Base-by-base conservation (phyloP, 1,284 basidiomycete genomes). In the Ganoderma leucocontextum region DNA sequence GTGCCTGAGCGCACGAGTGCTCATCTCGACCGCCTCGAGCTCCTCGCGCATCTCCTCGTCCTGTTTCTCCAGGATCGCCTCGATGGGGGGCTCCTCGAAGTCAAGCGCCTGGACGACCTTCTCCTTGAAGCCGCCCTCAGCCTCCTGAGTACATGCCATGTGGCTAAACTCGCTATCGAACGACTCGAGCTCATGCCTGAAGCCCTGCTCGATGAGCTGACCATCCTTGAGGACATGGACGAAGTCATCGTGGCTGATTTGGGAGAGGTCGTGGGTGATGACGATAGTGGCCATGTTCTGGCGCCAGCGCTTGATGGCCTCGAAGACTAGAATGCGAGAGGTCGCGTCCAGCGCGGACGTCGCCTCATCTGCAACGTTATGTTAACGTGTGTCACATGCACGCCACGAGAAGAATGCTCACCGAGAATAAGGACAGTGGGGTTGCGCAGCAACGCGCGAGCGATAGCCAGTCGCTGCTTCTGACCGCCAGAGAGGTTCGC, bases 291-390 rank as follows among this genome's bases (percentile, higher is more conserved):
- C 98, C 76, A 89, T 91, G 80, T 94, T 92, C 33, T 79, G 80
- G 25, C 96, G 86, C 94, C 95, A 97, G 22, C 81, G 80, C 77
- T 94, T 94, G 81, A 99, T 87, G 0, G 95, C 95, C 72, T 95
- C 92, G 72, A 95, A 95, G 10, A 99, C 95, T 52, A 96, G 87
- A 44, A 95, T 85, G 29, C 96, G 91, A 2, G 95, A 94, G 0
- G 93, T 93, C 25, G 92, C 89, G 81, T 99, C 98, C 67, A 99
- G 87, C 6, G 97, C 97, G 1, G 96, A 98, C 7, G 97, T 99
- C 1, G 95, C 94, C 84, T 99, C 98, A 77, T 99, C 98, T 97
- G 78, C 3, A 25, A 67, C 44, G 17, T 22, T 57, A 17, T 60
- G 39, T 57, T 41, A 66, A 41, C 33, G 61, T 41, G 25, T 47